phyloP scores from a whole-genome alignment of 2,329 filamentous ascomycete genomes.

The Sclerotinia sclerotiorum region DNA sequence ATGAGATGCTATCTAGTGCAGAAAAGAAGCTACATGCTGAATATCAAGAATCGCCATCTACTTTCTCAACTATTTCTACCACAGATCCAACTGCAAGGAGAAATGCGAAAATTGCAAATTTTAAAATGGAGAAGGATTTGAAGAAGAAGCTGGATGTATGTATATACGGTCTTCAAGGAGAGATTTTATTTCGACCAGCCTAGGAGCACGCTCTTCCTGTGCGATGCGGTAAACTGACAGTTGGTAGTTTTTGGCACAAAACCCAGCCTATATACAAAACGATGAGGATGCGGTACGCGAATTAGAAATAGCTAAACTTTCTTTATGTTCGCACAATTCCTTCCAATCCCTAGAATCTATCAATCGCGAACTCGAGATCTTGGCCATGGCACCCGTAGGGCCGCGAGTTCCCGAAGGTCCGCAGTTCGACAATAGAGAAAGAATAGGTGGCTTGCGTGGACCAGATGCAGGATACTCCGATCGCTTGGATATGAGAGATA shows the following conservation, averaged over 20 bases:
- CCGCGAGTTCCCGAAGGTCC: constrained; percentile 47
- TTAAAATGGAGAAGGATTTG: constrained; percentile 80
- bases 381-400: constrained; percentile 67
- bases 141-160: constrained; percentile 75
- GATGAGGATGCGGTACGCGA: constrained; percentile 85
- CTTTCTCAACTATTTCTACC: constrained; percentile 70
- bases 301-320: constrained; percentile 73
- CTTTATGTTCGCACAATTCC: constrained; percentile 71
- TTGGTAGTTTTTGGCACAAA: constrained; percentile 56
- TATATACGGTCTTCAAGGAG: constrained; percentile 37
- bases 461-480: constrained; percentile 61
- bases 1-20: constrained; percentile 65
- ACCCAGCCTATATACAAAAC: constrained; percentile 61
- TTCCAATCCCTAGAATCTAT: constrained; percentile 88
- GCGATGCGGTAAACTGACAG: constrained; percentile 32
- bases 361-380: constrained; percentile 78
- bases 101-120: constrained; percentile 82
- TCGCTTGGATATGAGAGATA: constrained; percentile 66
- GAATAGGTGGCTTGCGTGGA: constrained; percentile 41
- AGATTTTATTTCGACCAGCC: constrained; percentile 24
- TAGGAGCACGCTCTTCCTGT: no score
- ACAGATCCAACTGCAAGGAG: constrained; percentile 67
- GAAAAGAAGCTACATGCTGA: constrained; percentile 70
- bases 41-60: constrained; percentile 70
- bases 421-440: constrained; percentile 48